Base-by-base conservation (phyloP, 495 filamentous ascomycete genomes). In the Penicillium antarcticum region DNA sequence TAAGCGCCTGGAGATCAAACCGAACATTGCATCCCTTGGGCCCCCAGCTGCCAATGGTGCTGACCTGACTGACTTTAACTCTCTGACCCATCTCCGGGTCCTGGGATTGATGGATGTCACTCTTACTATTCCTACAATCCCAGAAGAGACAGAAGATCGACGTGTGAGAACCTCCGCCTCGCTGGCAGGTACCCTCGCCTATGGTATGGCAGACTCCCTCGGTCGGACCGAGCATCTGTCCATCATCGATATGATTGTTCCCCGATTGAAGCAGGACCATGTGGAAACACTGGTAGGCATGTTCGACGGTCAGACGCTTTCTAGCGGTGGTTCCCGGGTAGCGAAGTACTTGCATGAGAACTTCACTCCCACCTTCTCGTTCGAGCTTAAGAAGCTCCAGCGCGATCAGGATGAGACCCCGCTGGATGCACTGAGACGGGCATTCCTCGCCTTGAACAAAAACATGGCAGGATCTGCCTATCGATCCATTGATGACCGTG, bases 61-160 rank as follows among this genome's bases (percentile, higher is more conserved):
- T 52, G 87, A 95, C 61, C 80, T 95, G 47, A 96, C 92, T 3
- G 92, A 96, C 62, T 99, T 99, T 68, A 88, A 82, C 54, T 86
- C 86, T 7, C 78, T 99, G 16, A 73, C 74, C n/a, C 89, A 95
- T 63, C 81, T 99, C 24, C 80, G 94, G 11, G 83, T 97, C 31
- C 79, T 98, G 39, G 94, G 94, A 4, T 70, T 99, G 55, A 99
- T 99, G 90, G 94, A 99, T 73, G 94, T 99, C 14, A 99, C 94
- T 1, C 81, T 97, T 45, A 92, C 87, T 13, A 90, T 92, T 46
- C 88, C 90, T 5, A 95, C 85, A 31, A 91, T 96, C 43, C 94
- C 95, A 3, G 94, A 99, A 57, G 86, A 96, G 62, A 94, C 83
- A 34, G 92, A 97, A 62, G 95, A 99, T 72, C 87, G 92, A 41